These are phyloP conservation scores for Clonostachys sp. DNA, from an alignment of 2,329 filamentous ascomycete species.

Conservation along the genomic window DNA sequence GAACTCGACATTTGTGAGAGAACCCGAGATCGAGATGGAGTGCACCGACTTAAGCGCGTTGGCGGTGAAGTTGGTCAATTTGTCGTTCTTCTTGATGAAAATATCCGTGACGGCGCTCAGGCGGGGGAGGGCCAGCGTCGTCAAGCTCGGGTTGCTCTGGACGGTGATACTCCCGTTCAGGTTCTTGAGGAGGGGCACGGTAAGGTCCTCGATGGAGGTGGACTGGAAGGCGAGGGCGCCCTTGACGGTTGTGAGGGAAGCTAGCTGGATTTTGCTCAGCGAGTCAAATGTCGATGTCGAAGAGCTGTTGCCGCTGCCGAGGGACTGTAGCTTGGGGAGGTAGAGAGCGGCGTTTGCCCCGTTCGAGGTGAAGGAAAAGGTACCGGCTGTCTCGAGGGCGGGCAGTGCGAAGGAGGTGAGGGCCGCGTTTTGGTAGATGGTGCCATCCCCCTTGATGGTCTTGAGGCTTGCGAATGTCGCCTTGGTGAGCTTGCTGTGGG, in stretches of 20 bases:
- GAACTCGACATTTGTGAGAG: conserved; percentile 16
- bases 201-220: conserved; percentile 10
- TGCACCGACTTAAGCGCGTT: conserved; percentile 16
- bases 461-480: conserved; percentile 14
- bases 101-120: conserved; percentile 11
- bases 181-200: conserved; percentile 12
- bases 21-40: conserved; percentile 13
- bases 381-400: conserved; percentile 13
- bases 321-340: conserved; percentile 11
- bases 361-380: conserved; percentile 16
- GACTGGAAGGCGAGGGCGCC: conserved; percentile 14
- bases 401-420: conserved; percentile 9
- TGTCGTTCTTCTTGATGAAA: conserved; percentile 11
- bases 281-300: conserved; percentile 12
- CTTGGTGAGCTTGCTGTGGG: conserved; percentile 11
- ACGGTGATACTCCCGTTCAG: conserved; percentile 16
- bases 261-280: conserved; percentile 11
- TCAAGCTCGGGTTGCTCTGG: conserved; percentile 12
- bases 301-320: conserved; percentile 15
- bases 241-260: conserved; percentile 12
- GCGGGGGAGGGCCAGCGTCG: conserved; percentile 14
- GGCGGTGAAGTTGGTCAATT: conserved; percentile 16
- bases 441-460: conserved; percentile 13
- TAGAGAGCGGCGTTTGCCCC: conserved; percentile 8
- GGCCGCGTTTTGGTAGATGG: conserved; percentile 12